Percentiles rank a stretch among this genome's conserved stretches.
Conservation (phyloP, 495 filamentous ascomycete genomes). For the Hyaloscypha finlandica region DNA sequence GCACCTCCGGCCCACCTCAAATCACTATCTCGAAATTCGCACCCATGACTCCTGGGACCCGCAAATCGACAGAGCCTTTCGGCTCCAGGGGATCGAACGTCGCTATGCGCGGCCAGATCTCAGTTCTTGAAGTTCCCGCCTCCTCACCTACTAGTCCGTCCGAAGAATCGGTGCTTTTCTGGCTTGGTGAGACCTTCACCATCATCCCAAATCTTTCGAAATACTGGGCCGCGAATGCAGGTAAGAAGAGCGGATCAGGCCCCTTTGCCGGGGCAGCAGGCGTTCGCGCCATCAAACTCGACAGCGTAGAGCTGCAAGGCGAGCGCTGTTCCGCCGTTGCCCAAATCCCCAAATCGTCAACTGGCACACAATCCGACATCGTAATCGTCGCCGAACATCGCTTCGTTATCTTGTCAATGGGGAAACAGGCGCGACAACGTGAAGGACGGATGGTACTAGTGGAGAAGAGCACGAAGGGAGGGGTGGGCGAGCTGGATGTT, state of each 20-base stretch:
- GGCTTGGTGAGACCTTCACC: conserved; percentile 62
- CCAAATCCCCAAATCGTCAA: conserved; percentile 45
- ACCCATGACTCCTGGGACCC: conserved; percentile 83
- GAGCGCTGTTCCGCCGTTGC: conserved; percentile 62
- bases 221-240: conserved; percentile 63
- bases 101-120: conserved; percentile 62
- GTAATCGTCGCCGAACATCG: conserved; percentile 64
- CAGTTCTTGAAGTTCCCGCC: conserved; percentile 50
- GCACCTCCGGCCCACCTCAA: conserved; percentile 36
- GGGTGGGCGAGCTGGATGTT: conserved; percentile 52
- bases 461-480: conserved; percentile 43
- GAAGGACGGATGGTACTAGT: conserved; percentile 41
- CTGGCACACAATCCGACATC: conserved; percentile 53
- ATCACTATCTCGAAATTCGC: conserved; percentile 60
- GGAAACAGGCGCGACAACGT: background rate
- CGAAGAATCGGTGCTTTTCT: conserved; percentile 69
- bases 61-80: conserved; percentile 46
- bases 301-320: conserved; percentile 61
- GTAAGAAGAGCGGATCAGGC: conserved; percentile 49
- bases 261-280: conserved; percentile 53
- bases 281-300: conserved; percentile 48
- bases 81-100: conserved; percentile 31
- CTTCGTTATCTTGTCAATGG: conserved; percentile 36
- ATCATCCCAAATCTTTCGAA: conserved; percentile 65
- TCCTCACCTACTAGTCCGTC: conserved; percentile 47